Evolutionary conservation across 2,329 filamentous ascomycete species (phyloP), one percentile per base, ranked within the genome.

Genomic region (Apiospora phragmitis): DNA sequence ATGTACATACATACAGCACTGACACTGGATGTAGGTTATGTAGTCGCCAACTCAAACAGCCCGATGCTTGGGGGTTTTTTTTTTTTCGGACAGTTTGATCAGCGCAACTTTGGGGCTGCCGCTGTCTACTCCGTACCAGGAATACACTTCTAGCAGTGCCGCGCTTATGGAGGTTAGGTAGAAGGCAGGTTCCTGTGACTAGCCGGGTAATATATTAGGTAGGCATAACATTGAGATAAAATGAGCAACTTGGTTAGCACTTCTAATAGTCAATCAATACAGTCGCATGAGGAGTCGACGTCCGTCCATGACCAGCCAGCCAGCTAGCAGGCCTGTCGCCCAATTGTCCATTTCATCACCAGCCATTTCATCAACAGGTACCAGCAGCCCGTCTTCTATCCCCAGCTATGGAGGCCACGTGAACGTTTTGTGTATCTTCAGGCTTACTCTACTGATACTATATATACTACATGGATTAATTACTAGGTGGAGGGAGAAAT

Each of bases 401-500:
- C 3, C 9, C 29, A 35, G 29, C 9, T 35, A 11, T 62, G 3
- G 9, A 62, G 18, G 55, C 21, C 55, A 38, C 55, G 55, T 62
- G 6, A n/a, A 21, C 16, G 51, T n/a, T 21, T n/a, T 35, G 18
- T 21, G 16, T 32, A n/a, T 35, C 18, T 24, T 35, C 16, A 18
- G 51, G 51, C 29, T 59, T 35, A n/a, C n/a, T 59, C 14, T 18
- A 35, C 51, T 35, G 51, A 26, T 49, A 49, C 47, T 5, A 14
- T 26, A 26, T 26, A 59, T 35, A 9, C 12, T 26, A 29, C 4
- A 9, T 62, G 24, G 9, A 62, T 38, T n/a, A 38, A 62, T 62
- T 32, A 32, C 32, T 62, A 62, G 55, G 55, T 62, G 55, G 18
- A 62, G 55, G 55, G 55, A 24, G 32, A 62, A 62, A 62, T 62